Conservation (phyloP, 2,329 filamentous ascomycete genomes). For the Anthostomella pinea region DNA sequence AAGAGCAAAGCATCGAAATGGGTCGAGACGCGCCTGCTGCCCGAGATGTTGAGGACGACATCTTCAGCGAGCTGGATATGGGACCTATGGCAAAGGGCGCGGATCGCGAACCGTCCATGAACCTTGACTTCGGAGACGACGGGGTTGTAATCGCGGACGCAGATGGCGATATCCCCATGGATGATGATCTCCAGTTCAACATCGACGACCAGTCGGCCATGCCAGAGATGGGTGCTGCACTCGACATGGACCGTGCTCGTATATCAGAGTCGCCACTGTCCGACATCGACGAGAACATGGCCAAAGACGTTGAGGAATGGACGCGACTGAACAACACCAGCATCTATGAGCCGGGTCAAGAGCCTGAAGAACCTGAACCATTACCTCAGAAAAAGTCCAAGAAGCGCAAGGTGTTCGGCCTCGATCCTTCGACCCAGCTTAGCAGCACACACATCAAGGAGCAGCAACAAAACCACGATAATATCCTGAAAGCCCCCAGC, state of each 20-base stretch:
- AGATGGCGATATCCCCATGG: constrained; percentile 64
- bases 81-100: constrained; percentile 54
- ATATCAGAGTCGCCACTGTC: constrained; percentile 70
- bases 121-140: constrained; percentile 51
- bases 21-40: constrained; percentile 80
- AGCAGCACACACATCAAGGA: constrained; percentile 76
- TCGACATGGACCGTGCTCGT: constrained; percentile 52
- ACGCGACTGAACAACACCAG: constrained; percentile 52
- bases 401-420: constrained; percentile 76
- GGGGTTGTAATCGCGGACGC: constrained; percentile 59
- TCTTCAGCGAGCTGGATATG: constrained; percentile 63
- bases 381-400: constrained; percentile 72
- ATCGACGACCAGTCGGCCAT: constrained; percentile 58
- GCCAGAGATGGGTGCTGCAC: constrained; percentile 45
- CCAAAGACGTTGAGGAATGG: constrained; percentile 59
- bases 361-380: constrained; percentile 58
- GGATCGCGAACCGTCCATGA: constrained; percentile 55
- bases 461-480: constrained; percentile 80
- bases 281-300: constrained; percentile 63
- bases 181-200: constrained; percentile 63
- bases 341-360: constrained; percentile 60
- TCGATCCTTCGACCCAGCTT: constrained; percentile 79
- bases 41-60: constrained; percentile 65
- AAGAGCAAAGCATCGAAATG: constrained; percentile 73
- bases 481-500: constrained; percentile 77